Percentiles rank a stretch among this genome's conserved stretches.
phyloP scores from a whole-genome alignment of 805 yeast genomes.

The Starmerella riodocensis region DNA sequence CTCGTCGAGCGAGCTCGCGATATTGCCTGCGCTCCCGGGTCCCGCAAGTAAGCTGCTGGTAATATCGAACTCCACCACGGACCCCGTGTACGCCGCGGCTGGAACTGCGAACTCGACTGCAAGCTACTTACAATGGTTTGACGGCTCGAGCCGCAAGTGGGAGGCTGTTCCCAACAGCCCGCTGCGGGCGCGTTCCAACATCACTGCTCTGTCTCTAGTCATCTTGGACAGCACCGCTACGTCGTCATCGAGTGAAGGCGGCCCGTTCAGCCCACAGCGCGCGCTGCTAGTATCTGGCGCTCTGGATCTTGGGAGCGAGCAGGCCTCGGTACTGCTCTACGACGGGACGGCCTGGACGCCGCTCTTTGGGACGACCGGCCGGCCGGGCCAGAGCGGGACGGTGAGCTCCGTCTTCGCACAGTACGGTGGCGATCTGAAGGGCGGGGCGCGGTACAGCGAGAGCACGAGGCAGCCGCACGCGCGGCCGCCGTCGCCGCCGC shows the following conservation, averaged over 20 bases:
- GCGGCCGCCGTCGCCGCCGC: neutral
- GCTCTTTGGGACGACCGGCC: conserved; percentile 28
- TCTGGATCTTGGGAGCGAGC: conserved; percentile 29
- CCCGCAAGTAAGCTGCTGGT: conserved; percentile 7
- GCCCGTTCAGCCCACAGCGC: conserved; percentile 27
- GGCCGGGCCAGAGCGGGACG: conserved; percentile 17
- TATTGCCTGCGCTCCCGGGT: conserved; percentile 33
- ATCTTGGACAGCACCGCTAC: neutral
- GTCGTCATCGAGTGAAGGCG: neutral
- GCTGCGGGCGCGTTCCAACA: neutral
- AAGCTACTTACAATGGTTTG: conserved; percentile 3
- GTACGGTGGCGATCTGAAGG: conserved; percentile 13
- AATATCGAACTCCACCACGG: conserved; percentile 6
- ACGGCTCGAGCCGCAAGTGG: conserved; percentile 4
- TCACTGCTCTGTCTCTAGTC: conserved; percentile 8
- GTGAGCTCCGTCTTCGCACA: conserved; percentile 27
- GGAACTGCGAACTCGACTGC: neutral
- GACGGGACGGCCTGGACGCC: conserved; percentile 63
- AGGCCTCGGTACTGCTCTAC: conserved; percentile 46
- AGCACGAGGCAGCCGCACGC: conserved; percentile 1
- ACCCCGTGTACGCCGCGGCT: conserved; percentile 2
- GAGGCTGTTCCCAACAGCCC: conserved; percentile 1
- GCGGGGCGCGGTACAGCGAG: conserved; percentile 6
- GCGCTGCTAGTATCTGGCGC: conserved; percentile 47
- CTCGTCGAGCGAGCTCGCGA: conserved; percentile 30